phyloP scores from a whole-genome alignment of 1,139 yeast genomes.

The Candida pseudoviswanathii region DNA sequence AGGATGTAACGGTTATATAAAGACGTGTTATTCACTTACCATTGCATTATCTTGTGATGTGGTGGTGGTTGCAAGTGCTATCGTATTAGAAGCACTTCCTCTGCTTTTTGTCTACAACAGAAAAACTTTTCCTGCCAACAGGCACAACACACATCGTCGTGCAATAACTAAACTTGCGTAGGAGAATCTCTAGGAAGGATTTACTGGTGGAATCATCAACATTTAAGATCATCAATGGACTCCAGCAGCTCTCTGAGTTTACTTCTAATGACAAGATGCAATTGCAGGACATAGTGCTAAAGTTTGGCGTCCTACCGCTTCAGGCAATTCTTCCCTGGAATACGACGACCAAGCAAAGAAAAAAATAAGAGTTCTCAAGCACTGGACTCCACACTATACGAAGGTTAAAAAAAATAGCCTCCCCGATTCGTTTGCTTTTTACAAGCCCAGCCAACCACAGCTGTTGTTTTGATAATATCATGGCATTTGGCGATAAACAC shows the following conservation, averaged over 20 bases:
- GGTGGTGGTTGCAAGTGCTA: background rate
- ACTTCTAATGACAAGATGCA: too few relatives aligned
- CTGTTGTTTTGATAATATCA: background rate
- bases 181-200: background rate
- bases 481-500: slow-evolving; percentile 13
- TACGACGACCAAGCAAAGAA: background rate
- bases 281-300: too few relatives aligned
- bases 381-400: background rate
- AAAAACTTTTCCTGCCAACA: background rate
- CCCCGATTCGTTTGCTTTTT: background rate
- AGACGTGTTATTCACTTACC: slow-evolving; percentile 3
- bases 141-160: background rate
- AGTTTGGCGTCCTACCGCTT: too few relatives aligned
- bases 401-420: background rate
- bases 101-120: background rate
- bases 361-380: too few relatives aligned
- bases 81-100: background rate
- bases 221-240: too few relatives aligned
- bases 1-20: background rate
- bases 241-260: too few relatives aligned
- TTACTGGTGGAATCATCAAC: background rate
- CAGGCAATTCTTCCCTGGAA: too few relatives aligned
- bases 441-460: background rate
- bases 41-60: background rate
- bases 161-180: background rate